Base-by-base conservation (phyloP, 176 grass and related monocot species). In the Oryza glumipatula region DNA sequence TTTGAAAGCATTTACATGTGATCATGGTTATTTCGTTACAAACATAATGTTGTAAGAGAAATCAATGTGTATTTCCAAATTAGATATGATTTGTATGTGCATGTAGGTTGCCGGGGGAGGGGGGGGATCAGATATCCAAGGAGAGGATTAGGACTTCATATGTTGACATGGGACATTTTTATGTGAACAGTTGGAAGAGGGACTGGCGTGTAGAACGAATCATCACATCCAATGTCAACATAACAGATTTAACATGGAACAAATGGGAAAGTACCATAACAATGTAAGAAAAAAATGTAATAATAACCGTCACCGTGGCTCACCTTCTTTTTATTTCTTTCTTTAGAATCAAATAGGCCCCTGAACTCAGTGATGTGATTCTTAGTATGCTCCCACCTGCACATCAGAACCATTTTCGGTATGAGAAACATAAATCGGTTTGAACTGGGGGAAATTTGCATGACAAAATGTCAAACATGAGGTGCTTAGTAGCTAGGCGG, bases 291-390 rank as follows among this genome's bases (percentile, higher is more conserved):
- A 64, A 64, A 14, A 9, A 76, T 74, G 4, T 41, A 41, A 41
- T 41, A 70, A 19, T 39, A 70, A 24, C 15, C 72, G 26, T 28
- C 19, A 63, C 56, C 10, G 43, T 15, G 73, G 73, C 12, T 67
- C 72, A 92, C 91, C 91, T 77, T 87, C 45, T 78, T 66, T 46
- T 73, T 3, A 2, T 73, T 30, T 73, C 52, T 46, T 73, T 43
- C 60, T 63, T 82, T 83, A 47, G 43, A 73, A 73, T 46, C 47
- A 41, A 23, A 46, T 63, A 61, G 22, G 56, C 39, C 72, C 36
- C 7, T 3, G 2, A 21, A 33, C 32, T 83, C 23, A 26, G 26
- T 46, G 17, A 2, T 12, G 2, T 64, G 51, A n/a, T 73, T 52
- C 22, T 87, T 77, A 24, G 60, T 68, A 61, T 1, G 9, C 11